Base-by-base conservation (phyloP, 495 filamentous ascomycete species). In the Aspergillus sclerotioniger region DNA sequence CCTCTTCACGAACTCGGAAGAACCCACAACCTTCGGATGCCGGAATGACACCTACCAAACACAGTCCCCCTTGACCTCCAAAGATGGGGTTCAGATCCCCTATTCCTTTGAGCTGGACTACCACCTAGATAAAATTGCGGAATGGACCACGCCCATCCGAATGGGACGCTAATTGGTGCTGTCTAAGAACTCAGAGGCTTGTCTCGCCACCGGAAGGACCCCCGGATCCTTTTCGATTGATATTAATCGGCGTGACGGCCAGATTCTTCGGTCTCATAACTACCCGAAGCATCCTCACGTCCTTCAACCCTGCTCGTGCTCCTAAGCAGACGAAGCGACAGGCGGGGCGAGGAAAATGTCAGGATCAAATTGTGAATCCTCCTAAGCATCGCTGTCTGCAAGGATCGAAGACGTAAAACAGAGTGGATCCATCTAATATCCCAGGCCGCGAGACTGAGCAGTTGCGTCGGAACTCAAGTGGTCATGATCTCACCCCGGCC, bases 81-180 rank as follows among this genome's bases (percentile, higher is more conserved):
- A 41, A 9, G 37, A 41, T 41, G 37, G 37, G 37, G 37, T 41
- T 41, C 37, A 41, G 37, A 41, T 41, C 37, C 7, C 37, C 37
- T 41, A 41, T 13, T 41, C 37, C 37, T 41, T 41, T 41, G 13
- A n/a, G 37, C 37, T 13, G 37, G n/a, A n/a, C 37, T 41, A 25
- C 37, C 10, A 15, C 37, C 37, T 47, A 15, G 25, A 16, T 10
- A 32, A 50, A 32, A 50, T 31, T 7, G 13, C 47, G 17, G 15
- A 25, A 50, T 50, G 31, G 12, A 28, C 47, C 47, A 50, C 47
- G 25, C 47, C 31, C 25, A 50, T 50, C 21, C 47, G 13, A 16
- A 32, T 8, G 25, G 15, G 31, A 50, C n/a, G 47, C 47, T 50
- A 50, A 50, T 50, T 50, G 47, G 47, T 50, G 46, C 28, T 16